Percentiles rank a stretch among this genome's conserved stretches.
Evolutionary conservation across 2,329 filamentous ascomycete species (phyloP).

Genomic region (Ambrosiella xylebori): DNA sequence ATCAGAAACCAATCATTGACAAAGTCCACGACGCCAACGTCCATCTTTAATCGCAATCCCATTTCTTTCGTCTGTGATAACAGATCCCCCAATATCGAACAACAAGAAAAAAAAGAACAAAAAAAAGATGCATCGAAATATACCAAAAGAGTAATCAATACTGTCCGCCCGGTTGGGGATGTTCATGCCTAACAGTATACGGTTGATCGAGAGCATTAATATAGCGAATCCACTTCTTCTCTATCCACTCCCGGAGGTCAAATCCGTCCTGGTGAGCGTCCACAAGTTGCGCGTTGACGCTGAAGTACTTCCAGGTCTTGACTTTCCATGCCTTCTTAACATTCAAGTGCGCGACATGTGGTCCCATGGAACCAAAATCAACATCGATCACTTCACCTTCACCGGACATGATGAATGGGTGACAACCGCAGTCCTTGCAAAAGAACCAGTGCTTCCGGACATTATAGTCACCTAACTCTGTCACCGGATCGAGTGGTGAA

Average conservation of each 20-base stretch:
- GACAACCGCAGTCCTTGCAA: slow-evolving; percentile 22
- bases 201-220: slow-evolving; percentile 12
- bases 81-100: background rate
- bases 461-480: slow-evolving; percentile 25
- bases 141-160: slow-evolving; percentile 3
- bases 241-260: slow-evolving; percentile 13
- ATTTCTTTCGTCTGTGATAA: no score
- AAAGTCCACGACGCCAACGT: background rate
- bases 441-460: slow-evolving; percentile 18
- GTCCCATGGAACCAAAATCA: slow-evolving; percentile 8
- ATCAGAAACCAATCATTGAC: no score
- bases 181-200: slow-evolving; percentile 9
- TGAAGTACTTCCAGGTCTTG: slow-evolving; percentile 7
- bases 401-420: slow-evolving; percentile 21
- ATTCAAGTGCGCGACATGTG: slow-evolving; percentile 2
- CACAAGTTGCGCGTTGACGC: slow-evolving; percentile 12
- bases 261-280: slow-evolving; percentile 12
- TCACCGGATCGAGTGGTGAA: slow-evolving; percentile 22
- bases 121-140: background rate
- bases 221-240: slow-evolving; percentile 13
- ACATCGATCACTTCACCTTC: slow-evolving; percentile 6
- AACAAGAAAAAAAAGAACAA: background rate
- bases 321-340: slow-evolving; percentile 10
- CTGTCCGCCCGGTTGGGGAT: slow-evolving; percentile 13
- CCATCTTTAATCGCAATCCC: no score